Evolutionary conservation across 75 land plant genomes (phyloP).

Genomic region (Chamaecyparis obtusa): DNA sequence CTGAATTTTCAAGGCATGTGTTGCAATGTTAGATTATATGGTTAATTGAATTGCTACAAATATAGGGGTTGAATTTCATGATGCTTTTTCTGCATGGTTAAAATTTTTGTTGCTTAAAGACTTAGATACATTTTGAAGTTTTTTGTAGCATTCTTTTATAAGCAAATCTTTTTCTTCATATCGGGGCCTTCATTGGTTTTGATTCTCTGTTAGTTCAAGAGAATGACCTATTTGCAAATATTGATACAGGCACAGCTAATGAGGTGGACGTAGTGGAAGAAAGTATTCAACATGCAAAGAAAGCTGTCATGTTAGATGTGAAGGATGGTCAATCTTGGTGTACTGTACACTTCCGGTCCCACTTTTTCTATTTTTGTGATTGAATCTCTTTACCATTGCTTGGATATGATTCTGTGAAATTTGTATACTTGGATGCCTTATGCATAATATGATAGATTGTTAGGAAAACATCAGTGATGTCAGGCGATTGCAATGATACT

Average conservation of each 20-base stretch:
- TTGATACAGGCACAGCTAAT: conserved; percentile 50
- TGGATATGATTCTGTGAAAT: background rate
- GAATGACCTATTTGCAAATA: background rate
- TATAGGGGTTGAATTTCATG: background rate
- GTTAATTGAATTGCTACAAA: background rate
- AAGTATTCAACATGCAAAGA: conserved; percentile 91
- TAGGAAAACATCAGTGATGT: background rate
- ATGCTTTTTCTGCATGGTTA: background rate
- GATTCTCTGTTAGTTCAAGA: background rate
- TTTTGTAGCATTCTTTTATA: background rate
- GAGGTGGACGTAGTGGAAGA: conserved; percentile 69
- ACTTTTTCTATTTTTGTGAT: conserved; percentile 12
- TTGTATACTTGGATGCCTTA: background rate
- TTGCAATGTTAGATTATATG: background rate
- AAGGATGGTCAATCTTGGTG: conserved; percentile 99
- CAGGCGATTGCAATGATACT: no score
- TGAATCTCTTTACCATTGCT: background rate
- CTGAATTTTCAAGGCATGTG: background rate
- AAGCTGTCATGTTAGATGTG: conserved; percentile 85
- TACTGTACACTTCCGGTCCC: conserved; percentile 35
- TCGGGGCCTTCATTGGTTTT: background rate
- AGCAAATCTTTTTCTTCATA: background rate
- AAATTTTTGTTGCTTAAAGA: background rate
- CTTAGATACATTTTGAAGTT: background rate
- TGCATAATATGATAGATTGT: background rate